Percentiles rank a stretch among this genome's conserved stretches.
phyloP scores from a whole-genome alignment of 148 eudicot genomes.

The Cornus kousa region DNA sequence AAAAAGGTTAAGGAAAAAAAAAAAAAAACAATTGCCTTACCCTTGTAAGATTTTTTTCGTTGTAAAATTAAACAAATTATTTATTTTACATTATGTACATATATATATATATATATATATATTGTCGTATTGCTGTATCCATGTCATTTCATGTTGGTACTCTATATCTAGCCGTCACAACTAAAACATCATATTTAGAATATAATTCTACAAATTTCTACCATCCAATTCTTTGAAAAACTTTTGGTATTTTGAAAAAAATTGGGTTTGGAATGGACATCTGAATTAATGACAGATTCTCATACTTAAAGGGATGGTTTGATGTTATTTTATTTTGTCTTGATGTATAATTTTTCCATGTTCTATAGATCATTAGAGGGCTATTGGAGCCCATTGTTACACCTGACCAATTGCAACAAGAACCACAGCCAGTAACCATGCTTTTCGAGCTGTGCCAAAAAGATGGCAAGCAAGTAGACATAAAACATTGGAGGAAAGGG shows the following conservation, averaged over 20 bases:
- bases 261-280: not conserved
- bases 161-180: no score
- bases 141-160: no score
- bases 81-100: no score
- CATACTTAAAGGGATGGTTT: not conserved
- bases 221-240: not conserved
- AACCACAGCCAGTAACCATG: slow-evolving; percentile 75
- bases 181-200: no score
- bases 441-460: slow-evolving; percentile 69
- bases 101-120: no score
- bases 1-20: no score
- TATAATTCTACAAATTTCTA: not conserved
- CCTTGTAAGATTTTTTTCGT: no score
- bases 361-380: slow-evolving; percentile 45
- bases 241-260: not conserved
- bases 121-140: no score
- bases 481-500: slow-evolving; percentile 37
- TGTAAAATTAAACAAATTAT: no score
- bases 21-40: no score
- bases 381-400: slow-evolving; percentile 70
- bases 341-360: not conserved
- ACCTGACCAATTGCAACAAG: slow-evolving; percentile 49
- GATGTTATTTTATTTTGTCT: not conserved
- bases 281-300: not conserved
- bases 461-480: slow-evolving; percentile 56